Evolutionary conservation across 768 basidiomycete species (phyloP).

Genomic region (Strobilomyces dryophilus): DNA sequence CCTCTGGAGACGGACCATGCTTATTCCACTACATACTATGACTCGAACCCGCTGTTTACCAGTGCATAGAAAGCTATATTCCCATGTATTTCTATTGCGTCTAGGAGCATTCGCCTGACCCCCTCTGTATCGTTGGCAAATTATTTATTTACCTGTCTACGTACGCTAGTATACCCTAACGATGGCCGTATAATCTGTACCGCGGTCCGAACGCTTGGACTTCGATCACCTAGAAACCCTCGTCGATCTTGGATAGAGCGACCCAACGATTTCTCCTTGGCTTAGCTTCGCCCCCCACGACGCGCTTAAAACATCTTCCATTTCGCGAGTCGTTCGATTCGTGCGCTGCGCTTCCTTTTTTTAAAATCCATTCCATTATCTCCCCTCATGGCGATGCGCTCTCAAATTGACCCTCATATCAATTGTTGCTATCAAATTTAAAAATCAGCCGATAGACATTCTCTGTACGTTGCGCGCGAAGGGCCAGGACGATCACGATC

Average conservation of each 20-base stretch:
- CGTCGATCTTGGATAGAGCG: background rate
- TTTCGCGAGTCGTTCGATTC: background rate
- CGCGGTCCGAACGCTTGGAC: slow-evolving; percentile 11
- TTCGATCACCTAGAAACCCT: slow-evolving; percentile 4
- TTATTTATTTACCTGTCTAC: slow-evolving; percentile 20
- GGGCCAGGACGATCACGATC: slow-evolving; percentile 14
- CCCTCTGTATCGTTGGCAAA: slow-evolving; percentile 23
- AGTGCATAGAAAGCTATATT: slow-evolving; percentile 15
- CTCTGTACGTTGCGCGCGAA: background rate
- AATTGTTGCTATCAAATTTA: background rate
- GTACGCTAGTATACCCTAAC: slow-evolving; percentile 15
- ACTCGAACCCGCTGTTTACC: slow-evolving; percentile 21
- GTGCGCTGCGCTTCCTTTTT: background rate
- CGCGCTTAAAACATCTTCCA: background rate
- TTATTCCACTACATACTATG: slow-evolving; percentile 21
- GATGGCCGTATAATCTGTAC: slow-evolving; percentile 7
- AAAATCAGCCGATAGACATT: background rate
- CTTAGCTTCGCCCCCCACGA: background rate
- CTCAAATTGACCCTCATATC: background rate
- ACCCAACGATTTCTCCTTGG: background rate
- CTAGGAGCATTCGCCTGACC: slow-evolving; percentile 13
- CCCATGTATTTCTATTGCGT: slow-evolving; percentile 9
- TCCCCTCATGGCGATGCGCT: background rate
- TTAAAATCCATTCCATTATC: background rate
- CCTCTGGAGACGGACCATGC: slow-evolving; percentile 19